Percentiles rank a stretch among this genome's conserved stretches.
Evolutionary conservation across 129 eudicot species (phyloP).

Genomic region (Cynara cardunculus): DNA sequence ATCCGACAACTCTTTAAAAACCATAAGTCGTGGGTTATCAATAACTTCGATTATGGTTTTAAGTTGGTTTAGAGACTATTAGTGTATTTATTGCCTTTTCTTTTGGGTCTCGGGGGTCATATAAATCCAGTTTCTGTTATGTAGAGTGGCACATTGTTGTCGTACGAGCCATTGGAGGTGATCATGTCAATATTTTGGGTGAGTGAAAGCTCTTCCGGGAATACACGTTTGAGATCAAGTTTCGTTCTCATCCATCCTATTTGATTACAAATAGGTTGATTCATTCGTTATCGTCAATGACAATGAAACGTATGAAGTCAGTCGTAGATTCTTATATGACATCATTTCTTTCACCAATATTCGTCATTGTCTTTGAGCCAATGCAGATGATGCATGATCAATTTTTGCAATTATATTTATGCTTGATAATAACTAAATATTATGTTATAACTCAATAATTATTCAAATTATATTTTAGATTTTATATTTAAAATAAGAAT

Average conservation of each 20-base stretch:
- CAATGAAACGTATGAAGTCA: constrained; percentile 70
- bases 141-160: constrained; percentile 59
- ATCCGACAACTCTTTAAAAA: too few species aligned
- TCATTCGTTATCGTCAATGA: constrained; percentile 60
- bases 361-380: not conserved
- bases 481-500: too few species aligned
- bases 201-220: constrained; percentile 63
- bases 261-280: constrained; percentile 44
- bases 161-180: constrained; percentile 57
- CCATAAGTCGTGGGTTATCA: too few species aligned
- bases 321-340: constrained; percentile 45
- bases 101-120: too few species aligned
- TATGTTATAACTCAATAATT: too few species aligned
- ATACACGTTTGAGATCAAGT: constrained; percentile 20
- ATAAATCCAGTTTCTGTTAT: too few species aligned
- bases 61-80: too few species aligned
- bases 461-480: too few species aligned
- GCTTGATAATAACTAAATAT: too few species aligned
- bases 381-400: not conserved
- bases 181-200: constrained; percentile 64
- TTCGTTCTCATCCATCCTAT: not conserved
- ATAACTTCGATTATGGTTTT: too few species aligned
- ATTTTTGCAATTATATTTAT: too few species aligned
- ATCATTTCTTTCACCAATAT: not conserved
- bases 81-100: too few species aligned